A percentile compares a stretch with the other conserved stretches of the same genome.
phyloP scores from a whole-genome alignment of 345 rosid genomes.

The Angophora floribunda region DNA sequence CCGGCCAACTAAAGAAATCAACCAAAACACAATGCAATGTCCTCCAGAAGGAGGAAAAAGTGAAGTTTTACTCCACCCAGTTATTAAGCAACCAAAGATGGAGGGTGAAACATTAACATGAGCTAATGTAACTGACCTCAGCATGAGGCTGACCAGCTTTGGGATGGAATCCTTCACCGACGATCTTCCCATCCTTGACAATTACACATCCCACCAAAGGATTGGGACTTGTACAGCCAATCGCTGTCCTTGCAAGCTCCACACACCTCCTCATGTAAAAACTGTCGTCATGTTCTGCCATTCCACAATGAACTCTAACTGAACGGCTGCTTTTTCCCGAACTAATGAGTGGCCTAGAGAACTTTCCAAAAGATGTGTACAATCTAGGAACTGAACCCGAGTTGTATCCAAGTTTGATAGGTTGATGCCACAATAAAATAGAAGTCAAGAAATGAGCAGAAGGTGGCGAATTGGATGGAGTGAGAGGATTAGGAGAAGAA shows the following conservation, averaged over 20 bases:
- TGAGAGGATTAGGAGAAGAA: neutral
- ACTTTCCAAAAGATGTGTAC: neutral
- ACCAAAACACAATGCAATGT: neutral
- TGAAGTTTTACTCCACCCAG: neutral
- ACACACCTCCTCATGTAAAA: conserved; percentile 72
- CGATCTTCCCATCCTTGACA: conserved; percentile 74
- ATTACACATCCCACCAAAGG: conserved; percentile 96
- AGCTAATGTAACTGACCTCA: conserved; percentile 41
- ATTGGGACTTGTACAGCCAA: conserved; percentile 84
- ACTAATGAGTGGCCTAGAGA: neutral
- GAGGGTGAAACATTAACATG: neutral
- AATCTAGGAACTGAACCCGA: neutral
- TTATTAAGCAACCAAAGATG: neutral
- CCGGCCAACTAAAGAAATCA: neutral
- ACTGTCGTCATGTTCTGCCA: conserved; percentile 25
- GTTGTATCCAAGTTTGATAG: neutral
- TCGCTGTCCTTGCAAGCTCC: conserved; percentile 68
- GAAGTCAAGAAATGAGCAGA: neutral
- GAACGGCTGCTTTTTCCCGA: neutral
- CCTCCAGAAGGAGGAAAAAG: neutral
- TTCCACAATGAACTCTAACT: conserved; percentile 15
- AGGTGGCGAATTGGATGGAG: neutral
- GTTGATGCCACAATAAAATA: neutral
- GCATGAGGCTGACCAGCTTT: conserved; percentile 98
- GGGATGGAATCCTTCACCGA: conserved; percentile 94